Percentiles rank a stretch among this genome's conserved stretches.
Conservation (phyloP, 2,329 filamentous ascomycete genomes). For the Fusarium buxicola region DNA sequence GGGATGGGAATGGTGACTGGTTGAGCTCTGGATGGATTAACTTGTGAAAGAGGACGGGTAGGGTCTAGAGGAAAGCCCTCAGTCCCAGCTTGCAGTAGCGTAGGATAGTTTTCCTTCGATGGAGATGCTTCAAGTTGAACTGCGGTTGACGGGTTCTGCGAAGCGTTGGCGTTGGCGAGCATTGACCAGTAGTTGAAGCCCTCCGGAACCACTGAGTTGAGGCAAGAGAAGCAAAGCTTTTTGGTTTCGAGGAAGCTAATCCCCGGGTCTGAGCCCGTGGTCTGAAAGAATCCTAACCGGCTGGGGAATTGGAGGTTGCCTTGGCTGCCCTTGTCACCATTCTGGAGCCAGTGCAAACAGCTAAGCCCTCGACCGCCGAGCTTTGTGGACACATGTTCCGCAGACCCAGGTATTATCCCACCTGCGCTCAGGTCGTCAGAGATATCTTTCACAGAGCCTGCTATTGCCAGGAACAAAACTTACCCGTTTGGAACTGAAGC, state of each 20-base stretch:
- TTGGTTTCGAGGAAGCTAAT: slow-evolving; percentile 19
- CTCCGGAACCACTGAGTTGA: background rate
- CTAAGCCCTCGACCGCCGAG: background rate
- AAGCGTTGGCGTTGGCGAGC: background rate
- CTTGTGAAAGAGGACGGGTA: no score
- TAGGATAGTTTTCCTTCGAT: background rate
- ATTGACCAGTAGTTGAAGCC: slow-evolving; percentile 20
- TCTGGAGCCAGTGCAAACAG: background rate
- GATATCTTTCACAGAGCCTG: no score
- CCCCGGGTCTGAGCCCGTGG: background rate
- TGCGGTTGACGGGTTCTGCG: no score
- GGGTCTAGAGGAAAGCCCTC: background rate
- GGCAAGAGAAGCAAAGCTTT: slow-evolving; percentile 8
- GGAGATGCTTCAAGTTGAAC: background rate
- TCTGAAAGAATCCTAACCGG: slow-evolving; percentile 23
- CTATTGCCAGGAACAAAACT: background rate
- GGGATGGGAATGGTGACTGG: background rate
- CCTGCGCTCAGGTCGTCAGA: no score
- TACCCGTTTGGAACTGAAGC: background rate
- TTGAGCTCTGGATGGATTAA: background rate
- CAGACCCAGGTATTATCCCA: no score
- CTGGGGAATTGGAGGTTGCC: slow-evolving; percentile 5
- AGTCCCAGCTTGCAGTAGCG: background rate
- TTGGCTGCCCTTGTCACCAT: background rate
- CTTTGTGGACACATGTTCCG: background rate